These are phyloP conservation scores for Tolypocladium ophioglossoides DNA, from an alignment of 2,329 filamentous ascomycete genomes.

Conservation along the genomic window DNA sequence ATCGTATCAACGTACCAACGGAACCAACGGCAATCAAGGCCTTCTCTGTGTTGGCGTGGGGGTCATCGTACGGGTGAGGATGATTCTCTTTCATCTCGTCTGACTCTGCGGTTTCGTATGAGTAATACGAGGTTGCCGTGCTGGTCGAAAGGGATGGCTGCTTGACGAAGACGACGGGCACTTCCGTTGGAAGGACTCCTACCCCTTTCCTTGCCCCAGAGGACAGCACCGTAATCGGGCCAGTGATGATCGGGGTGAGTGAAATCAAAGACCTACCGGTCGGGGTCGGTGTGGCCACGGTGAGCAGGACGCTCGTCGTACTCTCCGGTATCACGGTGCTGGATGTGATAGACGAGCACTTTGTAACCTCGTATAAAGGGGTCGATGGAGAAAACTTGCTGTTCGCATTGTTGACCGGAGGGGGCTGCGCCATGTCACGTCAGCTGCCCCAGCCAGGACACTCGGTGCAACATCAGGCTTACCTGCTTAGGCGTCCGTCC, in stretches of 20 bases:
- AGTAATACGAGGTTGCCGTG: neutral
- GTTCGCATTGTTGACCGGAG: neutral
- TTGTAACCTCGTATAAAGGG: neutral
- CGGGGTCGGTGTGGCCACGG: neutral
- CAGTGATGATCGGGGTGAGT: neutral
- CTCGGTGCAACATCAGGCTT: neutral
- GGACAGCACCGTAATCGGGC: neutral
- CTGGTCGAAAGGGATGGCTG: neutral
- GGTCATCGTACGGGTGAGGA: neutral
- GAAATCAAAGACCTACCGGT: neutral
- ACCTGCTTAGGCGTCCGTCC: neutral
- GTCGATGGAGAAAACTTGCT: neutral
- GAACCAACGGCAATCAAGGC: conserved; percentile 10
- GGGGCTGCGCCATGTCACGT: neutral
- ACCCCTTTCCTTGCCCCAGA: conserved; percentile 3
- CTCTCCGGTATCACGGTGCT: neutral
- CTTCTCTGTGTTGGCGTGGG: conserved; percentile 6
- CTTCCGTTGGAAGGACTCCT: neutral
- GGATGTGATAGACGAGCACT: neutral
- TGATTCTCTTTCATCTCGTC: neutral
- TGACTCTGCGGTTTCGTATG: neutral
- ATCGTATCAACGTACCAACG: conserved; percentile 6
- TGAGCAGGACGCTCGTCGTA: neutral
- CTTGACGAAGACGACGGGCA: neutral
- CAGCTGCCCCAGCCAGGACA: neutral